phyloP scores from a whole-genome alignment of 805 yeast species.

The Cyberlindnera mississippiensis region DNA sequence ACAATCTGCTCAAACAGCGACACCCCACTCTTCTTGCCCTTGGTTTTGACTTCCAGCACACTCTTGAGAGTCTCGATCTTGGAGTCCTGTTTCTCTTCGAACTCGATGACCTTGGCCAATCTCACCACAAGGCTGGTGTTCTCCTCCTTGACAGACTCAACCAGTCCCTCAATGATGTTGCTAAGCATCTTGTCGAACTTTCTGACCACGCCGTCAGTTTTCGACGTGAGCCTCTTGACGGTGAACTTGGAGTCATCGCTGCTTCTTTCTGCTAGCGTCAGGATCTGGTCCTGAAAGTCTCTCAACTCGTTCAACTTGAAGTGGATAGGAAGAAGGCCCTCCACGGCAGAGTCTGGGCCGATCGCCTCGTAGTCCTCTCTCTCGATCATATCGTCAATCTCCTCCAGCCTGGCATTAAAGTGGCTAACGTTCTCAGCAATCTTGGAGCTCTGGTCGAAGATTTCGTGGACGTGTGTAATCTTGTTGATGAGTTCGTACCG shows the following conservation, averaged over 20 bases:
- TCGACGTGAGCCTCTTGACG: conserved; percentile 48
- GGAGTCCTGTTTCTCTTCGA: conserved; percentile 76
- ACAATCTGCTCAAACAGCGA: conserved; percentile 33
- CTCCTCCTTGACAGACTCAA: conserved; percentile 69
- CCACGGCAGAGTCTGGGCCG: conserved; percentile 42
- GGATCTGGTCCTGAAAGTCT: conserved; percentile 75
- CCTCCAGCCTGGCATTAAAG: conserved; percentile 47
- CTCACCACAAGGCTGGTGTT: conserved; percentile 67
- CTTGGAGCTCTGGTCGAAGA: conserved; percentile 63
- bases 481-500: conserved; percentile 66
- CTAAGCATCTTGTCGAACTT: conserved; percentile 62
- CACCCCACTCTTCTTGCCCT: conserved; percentile 20
- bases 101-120: conserved; percentile 70
- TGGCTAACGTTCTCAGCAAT: conserved; percentile 60
- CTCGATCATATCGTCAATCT: conserved; percentile 51
- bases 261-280: conserved; percentile 45
- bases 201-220: conserved; percentile 40
- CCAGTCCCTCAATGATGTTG: conserved; percentile 61
- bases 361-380: conserved; percentile 37
- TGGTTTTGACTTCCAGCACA: conserved; percentile 28
- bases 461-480: conserved; percentile 65
- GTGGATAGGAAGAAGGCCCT: conserved; percentile 63
- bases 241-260: conserved; percentile 68
- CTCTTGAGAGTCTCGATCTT: conserved; percentile 38
- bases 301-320: conserved; percentile 64